Conservation (phyloP, 768 basidiomycete species). For the Hortiboletus flavorubellus region DNA sequence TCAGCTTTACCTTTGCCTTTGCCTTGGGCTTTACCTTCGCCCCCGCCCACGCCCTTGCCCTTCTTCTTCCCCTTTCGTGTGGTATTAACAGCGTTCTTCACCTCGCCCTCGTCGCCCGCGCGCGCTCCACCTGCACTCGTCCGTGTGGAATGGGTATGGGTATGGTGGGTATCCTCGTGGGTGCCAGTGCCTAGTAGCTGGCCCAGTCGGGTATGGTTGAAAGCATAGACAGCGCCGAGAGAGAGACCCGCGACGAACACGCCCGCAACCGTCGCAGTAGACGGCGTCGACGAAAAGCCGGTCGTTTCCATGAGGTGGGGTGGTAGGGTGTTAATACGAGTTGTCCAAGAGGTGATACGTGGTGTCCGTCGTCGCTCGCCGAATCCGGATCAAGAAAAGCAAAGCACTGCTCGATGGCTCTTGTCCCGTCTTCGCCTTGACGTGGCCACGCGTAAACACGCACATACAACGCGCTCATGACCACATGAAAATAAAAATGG, state of each 20-base stretch:
- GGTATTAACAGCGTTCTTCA: not conserved
- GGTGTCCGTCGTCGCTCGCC: too few relatives aligned
- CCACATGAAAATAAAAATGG: not conserved
- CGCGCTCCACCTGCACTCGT: not conserved
- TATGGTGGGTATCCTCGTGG: not conserved
- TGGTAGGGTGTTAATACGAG: constrained; percentile 22
- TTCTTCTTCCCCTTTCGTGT: not conserved
- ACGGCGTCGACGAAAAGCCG: constrained; percentile 37
- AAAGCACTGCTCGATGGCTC: not conserved
- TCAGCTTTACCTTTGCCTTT: not conserved
- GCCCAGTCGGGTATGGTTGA: constrained; percentile 4
- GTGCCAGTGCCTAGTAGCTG: not conserved
- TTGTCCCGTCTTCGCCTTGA: not conserved
- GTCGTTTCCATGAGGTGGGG: constrained; percentile 46
- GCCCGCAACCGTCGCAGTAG: constrained; percentile 32
- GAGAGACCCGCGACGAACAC: constrained; percentile 15
- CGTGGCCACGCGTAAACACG: constrained; percentile 26
- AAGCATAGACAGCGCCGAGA: constrained; percentile 16
- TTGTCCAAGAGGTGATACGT: too few relatives aligned
- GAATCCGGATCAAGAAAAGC: too few relatives aligned
- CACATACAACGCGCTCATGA: constrained; percentile 21
- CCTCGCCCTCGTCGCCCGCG: not conserved
- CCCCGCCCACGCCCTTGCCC: not conserved
- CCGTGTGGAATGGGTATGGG: not conserved
- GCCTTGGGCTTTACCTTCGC: not conserved